Evolutionary conservation across 78 protist species (phyloP).

Genomic region (Dictyostelium intermedium): DNA sequence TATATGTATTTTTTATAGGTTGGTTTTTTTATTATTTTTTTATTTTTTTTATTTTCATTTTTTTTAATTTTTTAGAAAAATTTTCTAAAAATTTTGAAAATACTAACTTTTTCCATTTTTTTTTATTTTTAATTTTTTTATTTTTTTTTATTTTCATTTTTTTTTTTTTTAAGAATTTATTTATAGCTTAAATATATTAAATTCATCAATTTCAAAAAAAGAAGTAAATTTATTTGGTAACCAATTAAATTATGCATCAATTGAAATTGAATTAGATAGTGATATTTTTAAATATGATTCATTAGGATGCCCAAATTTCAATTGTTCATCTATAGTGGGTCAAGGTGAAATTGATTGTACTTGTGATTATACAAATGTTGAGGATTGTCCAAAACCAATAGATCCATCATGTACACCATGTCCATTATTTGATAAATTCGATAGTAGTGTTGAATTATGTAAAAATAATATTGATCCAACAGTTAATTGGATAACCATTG

Average conservation of each 20-base stretch:
- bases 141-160: not conserved
- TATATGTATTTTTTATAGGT: no score
- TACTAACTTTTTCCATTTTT: no score
- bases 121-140: no score
- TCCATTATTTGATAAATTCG: not conserved
- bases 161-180: not conserved
- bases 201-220: not conserved
- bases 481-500: not conserved
- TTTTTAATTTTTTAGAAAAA: no score
- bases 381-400: not conserved
- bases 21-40: no score
- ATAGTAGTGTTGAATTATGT: not conserved
- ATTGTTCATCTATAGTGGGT: not conserved
- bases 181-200: not conserved
- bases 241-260: conserved; percentile 33
- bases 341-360: not conserved
- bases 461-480: not conserved
- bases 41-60: no score
- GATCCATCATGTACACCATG: not conserved
- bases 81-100: no score
- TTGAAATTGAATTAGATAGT: conserved; percentile 44
- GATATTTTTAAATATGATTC: not conserved
- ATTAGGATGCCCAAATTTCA: conserved; percentile 27
- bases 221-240: conserved; percentile 6
- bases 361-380: conserved; percentile 49